Conservation (phyloP, 2,329 filamentous ascomycete species). For the Xylaria sp. region DNA sequence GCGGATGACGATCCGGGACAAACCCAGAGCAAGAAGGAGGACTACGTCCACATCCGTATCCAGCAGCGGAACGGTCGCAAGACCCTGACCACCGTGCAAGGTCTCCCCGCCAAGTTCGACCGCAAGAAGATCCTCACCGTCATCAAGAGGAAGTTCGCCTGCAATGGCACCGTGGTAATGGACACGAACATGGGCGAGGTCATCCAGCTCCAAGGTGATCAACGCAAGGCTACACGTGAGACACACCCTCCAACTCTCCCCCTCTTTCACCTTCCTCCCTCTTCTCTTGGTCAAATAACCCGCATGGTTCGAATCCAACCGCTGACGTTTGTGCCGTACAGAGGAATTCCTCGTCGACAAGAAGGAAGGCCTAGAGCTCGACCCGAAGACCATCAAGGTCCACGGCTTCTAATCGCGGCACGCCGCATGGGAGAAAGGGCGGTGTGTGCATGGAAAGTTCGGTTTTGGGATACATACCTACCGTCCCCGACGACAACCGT, state of each 20-base stretch:
- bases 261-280: background rate
- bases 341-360: conserved; percentile 94
- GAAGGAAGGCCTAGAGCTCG: conserved; percentile 88
- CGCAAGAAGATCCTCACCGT: conserved; percentile 99
- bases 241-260: too few relatives aligned
- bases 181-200: conserved; percentile 98
- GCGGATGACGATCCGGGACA: conserved; percentile 98
- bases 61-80: conserved; percentile 99
- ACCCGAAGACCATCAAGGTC: conserved; percentile 93
- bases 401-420: conserved; percentile 59
- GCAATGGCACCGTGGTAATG: conserved; percentile 98
- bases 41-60: conserved; percentile 99
- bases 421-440: background rate
- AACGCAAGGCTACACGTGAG: conserved; percentile 88
- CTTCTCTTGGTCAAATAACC: background rate
- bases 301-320: background rate
- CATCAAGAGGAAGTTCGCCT: conserved; percentile 99
- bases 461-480: background rate
- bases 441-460: background rate
- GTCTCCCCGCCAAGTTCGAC: conserved; percentile 97
- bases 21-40: conserved; percentile 76
- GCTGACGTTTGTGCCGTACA: background rate
- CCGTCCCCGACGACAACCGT: too few relatives aligned
- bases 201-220: conserved; percentile 98
- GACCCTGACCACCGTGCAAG: conserved; percentile 99